Evolutionary conservation across 2,329 filamentous ascomycete genomes (phyloP).

Genomic region (Aschersonia sp.): DNA sequence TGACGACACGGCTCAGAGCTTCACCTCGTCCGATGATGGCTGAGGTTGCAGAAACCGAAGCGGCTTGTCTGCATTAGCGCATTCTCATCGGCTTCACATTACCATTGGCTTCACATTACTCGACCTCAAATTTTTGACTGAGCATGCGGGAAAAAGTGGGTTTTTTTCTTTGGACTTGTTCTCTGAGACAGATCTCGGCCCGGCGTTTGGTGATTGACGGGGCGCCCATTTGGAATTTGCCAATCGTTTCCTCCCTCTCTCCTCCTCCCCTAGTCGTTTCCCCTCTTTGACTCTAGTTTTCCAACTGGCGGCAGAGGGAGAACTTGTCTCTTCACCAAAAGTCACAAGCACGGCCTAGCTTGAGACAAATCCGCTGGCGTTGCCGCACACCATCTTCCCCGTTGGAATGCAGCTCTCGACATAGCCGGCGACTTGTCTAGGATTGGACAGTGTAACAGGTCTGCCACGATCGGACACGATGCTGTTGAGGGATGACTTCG

Average conservation of each 20-base stretch:
- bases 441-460: not conserved
- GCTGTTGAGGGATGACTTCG: not conserved
- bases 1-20: conserved; percentile 21
- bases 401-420: not conserved
- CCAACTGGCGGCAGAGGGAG: not conserved
- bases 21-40: conserved; percentile 23
- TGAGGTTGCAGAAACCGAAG: conserved; percentile 7
- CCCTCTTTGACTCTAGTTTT: conserved; percentile 2
- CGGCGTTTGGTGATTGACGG: not conserved
- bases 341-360: not conserved
- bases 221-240: not conserved
- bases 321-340: not conserved
- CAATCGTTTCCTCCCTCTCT: conserved; percentile 4
- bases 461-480: not conserved
- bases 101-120: not conserved
- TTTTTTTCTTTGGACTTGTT: not conserved
- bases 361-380: not conserved
- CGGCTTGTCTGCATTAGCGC: not conserved
- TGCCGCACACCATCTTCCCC: not conserved
- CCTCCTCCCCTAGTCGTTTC: conserved; percentile 3
- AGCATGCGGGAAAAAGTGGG: conserved; percentile 1
- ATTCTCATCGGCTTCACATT: not conserved
- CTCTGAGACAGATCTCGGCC: not conserved
- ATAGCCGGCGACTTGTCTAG: not conserved
- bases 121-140: not conserved